Evolutionary conservation across 352 stramenopile species (phyloP), one percentile per base, ranked within the genome.

Genomic region (Phytophthora palmivora): DNA sequence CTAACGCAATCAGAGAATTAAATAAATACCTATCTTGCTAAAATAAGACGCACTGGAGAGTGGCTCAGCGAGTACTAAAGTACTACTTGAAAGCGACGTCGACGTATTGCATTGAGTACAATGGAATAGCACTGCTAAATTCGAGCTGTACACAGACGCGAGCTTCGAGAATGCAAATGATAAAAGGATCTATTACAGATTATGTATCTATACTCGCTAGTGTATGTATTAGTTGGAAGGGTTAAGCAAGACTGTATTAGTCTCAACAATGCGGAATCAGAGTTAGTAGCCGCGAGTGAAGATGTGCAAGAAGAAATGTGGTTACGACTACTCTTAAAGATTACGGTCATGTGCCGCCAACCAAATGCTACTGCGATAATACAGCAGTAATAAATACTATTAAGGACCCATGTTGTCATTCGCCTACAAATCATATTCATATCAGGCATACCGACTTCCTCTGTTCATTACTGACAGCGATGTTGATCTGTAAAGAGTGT

Each of bases 21-120:
- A 65, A 16, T 36, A 64, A 44, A 22, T 64, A 42, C 21, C 14
- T 64, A 9, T 64, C 56, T 30, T 64, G 56, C 44, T 58, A 64
- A 3, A 64, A 58, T n/a, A n/a, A n/a, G n/a, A n/a, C n/a, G n/a
- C n/a, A n/a, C n/a, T n/a, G n/a, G n/a, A n/a, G n/a, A n/a, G 46
- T 51, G 8, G 26, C 4, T 32, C 24, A 62, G 53, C 30, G 53
- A 53, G 53, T 62, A 62, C 53, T 62, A 30, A 53, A 21, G 36
- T 42, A 42, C 36, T 42, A n/a, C n/a, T n/a, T 21, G 10, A 42
- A 42, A 42, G 42, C 41, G 45, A 62, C 42, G 38, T 62, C 26
- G 53, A 62, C 19, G 21, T 46, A 53, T 19, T 28, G 42, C 19
- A 28, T 56, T 18, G 38, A 34, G 21, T 37, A 21, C 12, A 45